Base-by-base conservation (phyloP, 2,329 filamentous ascomycete genomes). In the Xylariales sp. region DNA sequence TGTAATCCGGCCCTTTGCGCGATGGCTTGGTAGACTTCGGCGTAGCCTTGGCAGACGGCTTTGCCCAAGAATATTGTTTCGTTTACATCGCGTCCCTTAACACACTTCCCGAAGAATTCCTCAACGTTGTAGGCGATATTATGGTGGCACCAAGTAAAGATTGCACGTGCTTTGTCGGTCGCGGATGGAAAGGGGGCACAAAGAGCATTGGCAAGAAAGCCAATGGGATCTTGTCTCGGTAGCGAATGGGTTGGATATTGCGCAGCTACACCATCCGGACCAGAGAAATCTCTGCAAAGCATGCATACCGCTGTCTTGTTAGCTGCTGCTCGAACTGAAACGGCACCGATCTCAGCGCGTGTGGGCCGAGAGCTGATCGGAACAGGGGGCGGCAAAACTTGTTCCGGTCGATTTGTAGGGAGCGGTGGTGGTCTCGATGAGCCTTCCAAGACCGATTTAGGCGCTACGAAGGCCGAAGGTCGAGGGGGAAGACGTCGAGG, bases 131-230 rank as follows among this genome's bases (percentile, higher is more conserved):
- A 99, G 54, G 85, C 86, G 65, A 99, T 90, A 74, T 98, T 98
- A 80, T 98, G 90, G 80, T 98, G 95, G 48, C 94, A 89, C 96
- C 96, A 99, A 0, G 92, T 93, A 78, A 98, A 98, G 67, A 99
- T 93, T 1, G 90, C 93, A 34, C 96, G 87, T 2, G 96, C 95
- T 81, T 97, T 97, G 79, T 98, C 95, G 0, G 95, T 97, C 1
- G 84, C 82, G 0, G 93, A 97, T 0, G 89, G 81, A 76, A 98
- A 97, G 0, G 92, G 91, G 3, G 86, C 84, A 65, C 93, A 97
- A 23, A 98, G 86, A 59, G 92, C 88, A 59, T 88, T 86, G 0
- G 94, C 94, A 30, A 99, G 85, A 82, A 92, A 92, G 23, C 86
- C 88, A 3, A 96, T 83, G 0, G 91, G 89, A 52, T 89, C 85